Base-by-base conservation (phyloP, 2,329 filamentous ascomycete species). In the Sporothrix humicola region DNA sequence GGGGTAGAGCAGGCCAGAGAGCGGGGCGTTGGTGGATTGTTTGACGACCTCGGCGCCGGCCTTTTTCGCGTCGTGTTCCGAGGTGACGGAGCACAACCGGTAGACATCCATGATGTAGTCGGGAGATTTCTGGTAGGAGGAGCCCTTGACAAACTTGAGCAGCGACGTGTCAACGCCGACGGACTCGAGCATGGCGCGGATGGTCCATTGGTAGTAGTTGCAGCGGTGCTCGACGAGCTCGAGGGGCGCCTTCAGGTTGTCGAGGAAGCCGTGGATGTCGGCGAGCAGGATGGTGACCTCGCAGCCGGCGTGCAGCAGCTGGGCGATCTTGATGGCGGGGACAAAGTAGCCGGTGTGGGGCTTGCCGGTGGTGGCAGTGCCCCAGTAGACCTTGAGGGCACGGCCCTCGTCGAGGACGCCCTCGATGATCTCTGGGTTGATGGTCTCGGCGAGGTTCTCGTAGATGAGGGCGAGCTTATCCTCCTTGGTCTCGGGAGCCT, bases 31-130 rank as follows among this genome's bases (percentile, higher is more conserved):
- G 73, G 89, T 88, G 3, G 92, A 90, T 84, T 98, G 94, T 87
- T 98, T 98, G 77, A 99, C 95, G 8, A 98, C 90, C 82, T 98
- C 96, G 1, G 94, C 93, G 54, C 95, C 95, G 0, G 95, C 95
- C 83, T 94, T 96, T 83, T 94, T 93, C 17, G 94, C 93, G 79
- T 96, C 91, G 80, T 95, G 90, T 82, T 94, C 90, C 15, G 91
- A 91, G 5, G 92, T 89, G 71, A 93, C 82, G 3, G 89, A 89
- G 63, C 87, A 88, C 76, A 98, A 81, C 79, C 92, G 90, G 84
- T 95, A 95, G 48, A 97, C 83, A 80, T 98, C 95, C 93, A 97
- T 96, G 74, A 91, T 89, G 84, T 98, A 98, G 58, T 90, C 87
- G 31, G 86, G 80, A 73, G 82, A 87, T 78, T 87, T 89, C 81